A percentile compares a stretch with the other conserved stretches of the same genome.
Evolutionary conservation across 2,329 filamentous ascomycete genomes (phyloP).

Genomic region (Metarhizium rileyi): DNA sequence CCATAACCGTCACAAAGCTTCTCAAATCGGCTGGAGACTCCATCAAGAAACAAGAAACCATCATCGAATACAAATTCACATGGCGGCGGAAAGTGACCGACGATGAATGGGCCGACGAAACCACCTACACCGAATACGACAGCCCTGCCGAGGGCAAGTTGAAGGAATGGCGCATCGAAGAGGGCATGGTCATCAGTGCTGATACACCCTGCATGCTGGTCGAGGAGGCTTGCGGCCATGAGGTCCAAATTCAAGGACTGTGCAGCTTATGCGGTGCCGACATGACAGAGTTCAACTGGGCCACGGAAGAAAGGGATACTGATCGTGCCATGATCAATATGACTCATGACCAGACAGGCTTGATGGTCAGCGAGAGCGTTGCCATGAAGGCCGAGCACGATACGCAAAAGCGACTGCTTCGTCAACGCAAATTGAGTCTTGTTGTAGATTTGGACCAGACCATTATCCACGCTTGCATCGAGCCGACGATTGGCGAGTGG

Average conservation of each 20-base stretch:
- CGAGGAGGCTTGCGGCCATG: constrained; percentile 84
- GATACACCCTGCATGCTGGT: constrained; percentile 60
- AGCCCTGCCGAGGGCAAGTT: constrained; percentile 75
- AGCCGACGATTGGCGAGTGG: constrained; percentile 94
- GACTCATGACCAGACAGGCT: constrained; percentile 79
- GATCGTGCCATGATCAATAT: constrained; percentile 89
- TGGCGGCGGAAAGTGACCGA: constrained; percentile 71
- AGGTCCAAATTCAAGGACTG: constrained; percentile 81
- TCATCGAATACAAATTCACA: constrained; percentile 83
- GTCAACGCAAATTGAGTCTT: constrained; percentile 75
- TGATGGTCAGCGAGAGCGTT: constrained; percentile 76
- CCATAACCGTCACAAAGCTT: constrained; percentile 82
- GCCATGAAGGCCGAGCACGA: constrained; percentile 77
- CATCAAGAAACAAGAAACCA: constrained; percentile 63
- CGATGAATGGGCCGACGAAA: constrained; percentile 48
- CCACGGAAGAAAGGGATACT: constrained; percentile 67
- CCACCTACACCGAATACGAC: constrained; percentile 67
- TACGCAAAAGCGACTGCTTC: constrained; percentile 71
- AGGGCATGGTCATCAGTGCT: constrained; percentile 52
- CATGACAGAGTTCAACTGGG: constrained; percentile 87
- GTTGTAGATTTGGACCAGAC: constrained; percentile 98
- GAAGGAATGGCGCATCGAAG: constrained; percentile 63
- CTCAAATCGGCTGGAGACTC: constrained; percentile 66
- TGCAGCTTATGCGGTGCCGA: constrained; percentile 91
- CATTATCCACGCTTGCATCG: constrained; percentile 95